phyloP scores from a whole-genome alignment of 495 filamentous ascomycete species.

The Neurospora hispaniola region DNA sequence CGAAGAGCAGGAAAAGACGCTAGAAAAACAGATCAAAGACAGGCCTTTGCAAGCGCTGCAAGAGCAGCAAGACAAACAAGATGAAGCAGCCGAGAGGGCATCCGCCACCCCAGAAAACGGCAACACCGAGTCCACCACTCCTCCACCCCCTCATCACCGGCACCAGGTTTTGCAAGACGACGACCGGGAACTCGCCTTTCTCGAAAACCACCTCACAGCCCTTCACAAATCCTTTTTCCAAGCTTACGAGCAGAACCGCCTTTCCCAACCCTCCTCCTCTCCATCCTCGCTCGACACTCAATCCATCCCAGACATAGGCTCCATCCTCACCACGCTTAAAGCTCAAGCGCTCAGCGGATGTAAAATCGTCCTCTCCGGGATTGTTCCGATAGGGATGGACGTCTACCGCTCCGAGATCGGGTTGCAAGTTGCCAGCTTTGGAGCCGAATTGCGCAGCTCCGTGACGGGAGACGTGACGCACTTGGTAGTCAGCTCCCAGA shows the following conservation, averaged over 20 bases:
- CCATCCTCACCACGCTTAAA: constrained; percentile 73
- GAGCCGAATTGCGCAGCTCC: constrained; percentile 56
- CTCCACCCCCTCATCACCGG: constrained; percentile 33
- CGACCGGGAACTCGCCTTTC: constrained; percentile 63
- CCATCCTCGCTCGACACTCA: constrained; percentile 43
- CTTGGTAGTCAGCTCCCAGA: constrained; percentile 39
- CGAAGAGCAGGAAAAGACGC: constrained; percentile 69
- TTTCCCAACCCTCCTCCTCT: constrained; percentile 2
- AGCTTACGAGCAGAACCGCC: constrained; percentile 46
- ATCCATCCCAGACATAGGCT: constrained; percentile 74
- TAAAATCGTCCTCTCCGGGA: constrained; percentile 75
- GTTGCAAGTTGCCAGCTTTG: constrained; percentile 75
- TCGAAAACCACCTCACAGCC: constrained; percentile 60
- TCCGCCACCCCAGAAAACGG: constrained; percentile 30
- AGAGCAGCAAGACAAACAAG: constrained; percentile 74
- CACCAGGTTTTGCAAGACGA: constrained; percentile 81
- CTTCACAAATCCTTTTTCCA: constrained; percentile 76
- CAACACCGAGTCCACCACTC: constrained; percentile 17
- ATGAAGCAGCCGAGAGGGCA: constrained; percentile 49
- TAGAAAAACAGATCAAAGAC: constrained; percentile 82
- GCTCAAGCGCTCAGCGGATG: constrained; percentile 54
- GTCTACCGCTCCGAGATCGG: constrained; percentile 68
- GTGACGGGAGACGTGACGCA: constrained; percentile 37
- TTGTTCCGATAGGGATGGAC: constrained; percentile 72
- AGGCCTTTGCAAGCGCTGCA: constrained; percentile 81